These are phyloP conservation scores for Otatea glauca DNA, from an alignment of 176 grass and related monocot species.

Conservation along the genomic window DNA sequence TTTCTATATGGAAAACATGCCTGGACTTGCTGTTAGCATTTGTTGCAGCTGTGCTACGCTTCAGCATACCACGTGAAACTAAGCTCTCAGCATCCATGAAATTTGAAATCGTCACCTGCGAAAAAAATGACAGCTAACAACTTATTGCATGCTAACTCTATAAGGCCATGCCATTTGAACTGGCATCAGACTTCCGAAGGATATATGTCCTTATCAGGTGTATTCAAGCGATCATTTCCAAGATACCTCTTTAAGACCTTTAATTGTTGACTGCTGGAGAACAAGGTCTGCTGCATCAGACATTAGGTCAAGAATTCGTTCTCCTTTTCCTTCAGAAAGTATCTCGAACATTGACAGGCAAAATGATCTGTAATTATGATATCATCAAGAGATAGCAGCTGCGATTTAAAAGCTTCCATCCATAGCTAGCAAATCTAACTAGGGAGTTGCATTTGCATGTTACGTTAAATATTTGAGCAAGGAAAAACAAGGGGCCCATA, in stretches of 20 bases:
- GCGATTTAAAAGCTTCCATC: conserved; percentile 1
- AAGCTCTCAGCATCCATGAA: conserved; percentile 60
- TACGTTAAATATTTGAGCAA: background rate
- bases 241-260: conserved; percentile 89
- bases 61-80: conserved; percentile 65
- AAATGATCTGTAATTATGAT: conserved; percentile 60
- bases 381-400: background rate
- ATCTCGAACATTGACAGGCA: conserved; percentile 89
- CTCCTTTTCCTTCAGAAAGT: conserved; percentile 80
- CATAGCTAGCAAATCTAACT: conserved; percentile 15
- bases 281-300: conserved; percentile 59
- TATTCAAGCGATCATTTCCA: conserved; percentile 12
- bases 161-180: background rate
- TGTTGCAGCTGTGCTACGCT: conserved; percentile 88
- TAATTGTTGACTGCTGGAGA: conserved; percentile 71
- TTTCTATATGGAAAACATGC: conserved; percentile 52
- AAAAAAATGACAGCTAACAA: conserved; percentile 41
- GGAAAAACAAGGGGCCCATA: background rate
- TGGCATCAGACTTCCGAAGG: background rate
- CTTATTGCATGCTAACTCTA: conserved; percentile 5
- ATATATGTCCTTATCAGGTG: background rate
- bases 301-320: conserved; percentile 77
- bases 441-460: background rate
- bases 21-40: conserved; percentile 87
- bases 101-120: conserved; percentile 63